phyloP scores from a whole-genome alignment of 768 basidiomycete species.

The Calvatia gigantea region DNA sequence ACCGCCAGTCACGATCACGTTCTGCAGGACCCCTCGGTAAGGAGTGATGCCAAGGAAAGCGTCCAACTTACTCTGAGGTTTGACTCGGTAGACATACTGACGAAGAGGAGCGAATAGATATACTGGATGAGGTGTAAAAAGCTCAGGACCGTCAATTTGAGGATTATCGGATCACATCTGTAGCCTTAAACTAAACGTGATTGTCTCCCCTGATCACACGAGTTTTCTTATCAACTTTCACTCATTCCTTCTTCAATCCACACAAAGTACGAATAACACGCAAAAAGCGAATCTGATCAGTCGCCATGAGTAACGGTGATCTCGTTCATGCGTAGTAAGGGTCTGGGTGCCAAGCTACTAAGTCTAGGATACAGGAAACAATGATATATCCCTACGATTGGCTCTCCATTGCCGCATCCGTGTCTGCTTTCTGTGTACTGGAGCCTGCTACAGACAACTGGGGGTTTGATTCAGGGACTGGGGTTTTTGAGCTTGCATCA shows the following conservation, averaged over 20 bases:
- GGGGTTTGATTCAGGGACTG: constrained; percentile 21
- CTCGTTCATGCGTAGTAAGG: neutral
- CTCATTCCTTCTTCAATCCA: neutral
- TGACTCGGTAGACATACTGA: constrained; percentile 17
- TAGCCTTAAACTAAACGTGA: constrained; percentile 8
- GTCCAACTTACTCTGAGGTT: constrained; percentile 43
- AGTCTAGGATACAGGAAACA: neutral
- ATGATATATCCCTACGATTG: constrained; percentile 18
- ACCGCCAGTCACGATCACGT: constrained; percentile 56
- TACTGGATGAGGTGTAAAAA: constrained; percentile 9
- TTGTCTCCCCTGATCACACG: constrained; percentile 21
- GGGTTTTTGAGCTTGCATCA: constrained; percentile 32
- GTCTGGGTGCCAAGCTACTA: neutral
- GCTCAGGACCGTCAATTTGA: constrained; percentile 8
- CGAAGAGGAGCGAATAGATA: constrained; percentile 9
- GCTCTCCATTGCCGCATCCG: constrained; percentile 51
- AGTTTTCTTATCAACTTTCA: neutral
- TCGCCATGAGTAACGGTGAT: neutral
- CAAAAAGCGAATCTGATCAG: neutral
- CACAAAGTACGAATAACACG: too few relatives aligned
- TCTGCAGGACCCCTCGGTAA: constrained; percentile 28
- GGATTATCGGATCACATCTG: constrained; percentile 22
- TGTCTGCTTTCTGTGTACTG: constrained; percentile 30
- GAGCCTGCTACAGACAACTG: constrained; percentile 15
- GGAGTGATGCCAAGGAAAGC: constrained; percentile 10